These are phyloP conservation scores for Ustilago vetiveriae DNA, from an alignment of 1,284 basidiomycete species.

Conservation along the genomic window DNA sequence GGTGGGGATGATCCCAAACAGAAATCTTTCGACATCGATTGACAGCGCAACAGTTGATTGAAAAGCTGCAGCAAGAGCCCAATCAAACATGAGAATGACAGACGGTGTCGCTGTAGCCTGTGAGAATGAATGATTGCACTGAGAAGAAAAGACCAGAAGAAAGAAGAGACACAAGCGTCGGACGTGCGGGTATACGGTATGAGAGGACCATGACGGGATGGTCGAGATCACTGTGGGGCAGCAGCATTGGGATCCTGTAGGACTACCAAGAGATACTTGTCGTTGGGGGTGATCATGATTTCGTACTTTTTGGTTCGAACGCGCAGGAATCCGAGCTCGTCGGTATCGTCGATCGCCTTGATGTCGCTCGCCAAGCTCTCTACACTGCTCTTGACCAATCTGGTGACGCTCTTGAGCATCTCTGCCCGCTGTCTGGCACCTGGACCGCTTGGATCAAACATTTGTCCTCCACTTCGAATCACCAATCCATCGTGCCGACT, in stretches of 20 bases:
- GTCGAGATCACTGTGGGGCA: no score
- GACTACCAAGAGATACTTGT: conserved; percentile 64
- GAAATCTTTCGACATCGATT: conserved; percentile 47
- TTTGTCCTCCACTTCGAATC: conserved; percentile 60
- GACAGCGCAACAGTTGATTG: conserved; percentile 24
- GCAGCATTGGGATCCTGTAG: conserved; percentile 46
- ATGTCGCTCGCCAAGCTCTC: conserved; percentile 42
- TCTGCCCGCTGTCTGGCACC: conserved; percentile 51
- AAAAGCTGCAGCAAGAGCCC: conserved; percentile 5
- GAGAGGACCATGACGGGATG: no score
- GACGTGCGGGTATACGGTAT: conserved; percentile 7
- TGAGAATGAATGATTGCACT: neutral
- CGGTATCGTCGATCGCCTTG: conserved; percentile 37
- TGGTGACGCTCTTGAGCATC: conserved; percentile 48
- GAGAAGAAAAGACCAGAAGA: neutral
- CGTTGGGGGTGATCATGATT: conserved; percentile 63
- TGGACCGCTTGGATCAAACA: conserved; percentile 63
- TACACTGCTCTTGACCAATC: conserved; percentile 45
- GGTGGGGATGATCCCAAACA: neutral
- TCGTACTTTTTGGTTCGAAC: conserved; percentile 62
- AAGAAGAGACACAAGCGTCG: conserved; percentile 7
- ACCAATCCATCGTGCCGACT: conserved; percentile 57
- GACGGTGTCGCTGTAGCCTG: no score
- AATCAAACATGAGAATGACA: conserved; percentile 1
- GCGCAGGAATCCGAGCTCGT: conserved; percentile 58